Evolutionary conservation across 2,329 filamentous ascomycete species (phyloP), one percentile per base, ranked within the genome.

Genomic region (Verticillium dahliae): DNA sequence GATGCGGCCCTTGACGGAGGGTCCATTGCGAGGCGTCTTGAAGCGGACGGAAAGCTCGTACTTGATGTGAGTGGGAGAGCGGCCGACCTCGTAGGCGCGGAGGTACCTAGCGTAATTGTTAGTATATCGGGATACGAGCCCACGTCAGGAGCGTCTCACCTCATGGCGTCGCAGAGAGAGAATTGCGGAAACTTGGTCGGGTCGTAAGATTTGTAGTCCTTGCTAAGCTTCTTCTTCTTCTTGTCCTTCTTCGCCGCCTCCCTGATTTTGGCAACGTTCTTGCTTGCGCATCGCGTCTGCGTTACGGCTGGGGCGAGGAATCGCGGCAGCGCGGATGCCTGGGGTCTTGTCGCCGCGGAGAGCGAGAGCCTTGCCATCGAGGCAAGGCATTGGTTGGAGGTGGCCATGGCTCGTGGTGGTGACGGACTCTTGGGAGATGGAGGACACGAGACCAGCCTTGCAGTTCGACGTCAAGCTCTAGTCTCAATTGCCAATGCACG

Each of bases 1-100:
- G 72, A 99, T 83, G 72, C 91, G 90, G 78, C 91, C 96, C 66
- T 93, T 90, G 67, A 99, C 83, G 9, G 95, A 87, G 18, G 93
- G 89, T 0, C 93, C 92, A 75, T 92, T 93, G 74, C 93, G 94
- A 68, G 86, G 82, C 1, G 94, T 92, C 70, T 89, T 89, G 65
- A 99, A 79, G 71, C 90, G 92, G 69, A 99, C 79, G 69, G 91
- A 85, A 58, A 98, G 70, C 74, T 98, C 95, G 80, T 99, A 99
- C 75, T 97, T 98, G 67, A 87, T 81, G 11, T 81, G 80, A 2
- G 83, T 81, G 3, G 91, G 89, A 57, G 88, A 84, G 60, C 86
- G 86, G 71, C 95, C 94, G 69, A 97, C 93, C 84, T 99, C 95
- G 71, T 90, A 88, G 57, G 95, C 94, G 70, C 92, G 91, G 67